Percentiles rank a stretch among this genome's conserved stretches.
Conservation (phyloP, 148 eudicot genomes). For the Rhododendron williamsianum region DNA sequence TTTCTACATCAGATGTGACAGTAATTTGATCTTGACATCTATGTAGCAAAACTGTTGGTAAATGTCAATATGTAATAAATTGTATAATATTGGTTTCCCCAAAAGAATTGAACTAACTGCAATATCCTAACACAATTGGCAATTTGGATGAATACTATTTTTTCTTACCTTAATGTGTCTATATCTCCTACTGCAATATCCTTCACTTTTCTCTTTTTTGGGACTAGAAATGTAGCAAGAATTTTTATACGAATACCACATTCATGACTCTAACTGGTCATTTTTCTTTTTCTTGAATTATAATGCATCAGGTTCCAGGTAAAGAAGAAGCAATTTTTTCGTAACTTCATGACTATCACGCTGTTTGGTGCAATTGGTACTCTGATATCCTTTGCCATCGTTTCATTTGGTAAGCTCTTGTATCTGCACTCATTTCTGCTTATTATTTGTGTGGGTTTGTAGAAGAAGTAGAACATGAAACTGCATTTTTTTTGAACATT, state of each 20-base stretch:
- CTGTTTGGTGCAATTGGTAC: constrained; percentile 76
- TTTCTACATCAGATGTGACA: background rate
- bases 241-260: background rate
- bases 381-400: constrained; percentile 58
- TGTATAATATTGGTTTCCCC: background rate
- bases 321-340: constrained; percentile 78
- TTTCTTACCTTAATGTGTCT: background rate
- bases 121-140: background rate
- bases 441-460: background rate
- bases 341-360: constrained; percentile 66
- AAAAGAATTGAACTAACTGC: background rate
- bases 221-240: background rate
- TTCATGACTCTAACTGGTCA: background rate
- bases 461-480: background rate
- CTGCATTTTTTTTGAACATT: background rate
- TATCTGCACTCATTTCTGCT: background rate
- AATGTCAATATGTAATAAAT: background rate
- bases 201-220: background rate
- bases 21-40: background rate
- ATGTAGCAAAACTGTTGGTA: background rate
- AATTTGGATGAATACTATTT: background rate
- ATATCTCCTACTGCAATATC: background rate
- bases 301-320: constrained; percentile 68
- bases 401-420: constrained; percentile 55
- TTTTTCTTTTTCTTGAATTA: constrained; percentile 5